Percentiles rank a stretch among this genome's conserved stretches.
phyloP scores from a whole-genome alignment of 768 basidiomycete genomes.

The Tylopilus sp. region DNA sequence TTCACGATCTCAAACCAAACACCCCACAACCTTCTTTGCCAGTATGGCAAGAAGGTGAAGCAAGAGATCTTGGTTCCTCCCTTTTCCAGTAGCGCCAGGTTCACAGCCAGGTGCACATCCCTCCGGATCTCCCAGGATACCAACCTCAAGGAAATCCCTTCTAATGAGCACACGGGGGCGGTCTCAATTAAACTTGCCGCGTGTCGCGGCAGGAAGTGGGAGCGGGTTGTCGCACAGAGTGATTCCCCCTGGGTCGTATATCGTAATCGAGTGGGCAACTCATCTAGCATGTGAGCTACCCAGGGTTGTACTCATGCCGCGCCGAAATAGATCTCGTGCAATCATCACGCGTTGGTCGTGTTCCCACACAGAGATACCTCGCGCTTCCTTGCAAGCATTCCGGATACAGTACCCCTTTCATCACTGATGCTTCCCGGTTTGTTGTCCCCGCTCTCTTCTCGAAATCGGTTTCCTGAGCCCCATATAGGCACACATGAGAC shows the following conservation, averaged over 20 bases:
- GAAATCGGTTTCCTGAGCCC: background rate
- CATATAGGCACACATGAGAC: slow-evolving; percentile 14
- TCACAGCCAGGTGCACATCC: slow-evolving; percentile 16
- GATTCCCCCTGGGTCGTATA: slow-evolving; percentile 60
- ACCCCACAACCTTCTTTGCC: slow-evolving; percentile 22
- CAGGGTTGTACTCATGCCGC: slow-evolving; percentile 5
- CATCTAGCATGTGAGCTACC: background rate
- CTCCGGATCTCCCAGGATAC: slow-evolving; percentile 16
- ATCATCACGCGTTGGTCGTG: slow-evolving; percentile 48
- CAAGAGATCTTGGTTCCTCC: slow-evolving; percentile 19
- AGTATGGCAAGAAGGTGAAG: slow-evolving; percentile 1
- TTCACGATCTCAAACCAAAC: slow-evolving; percentile 39
- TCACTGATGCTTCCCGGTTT: slow-evolving; percentile 76
- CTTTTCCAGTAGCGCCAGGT: slow-evolving; percentile 20
- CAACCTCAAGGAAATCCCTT: slow-evolving; percentile 20
- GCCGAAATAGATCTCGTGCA: slow-evolving; percentile 41
- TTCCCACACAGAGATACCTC: slow-evolving; percentile 57
- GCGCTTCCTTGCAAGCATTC: slow-evolving; percentile 58
- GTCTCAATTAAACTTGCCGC: slow-evolving; percentile 22
- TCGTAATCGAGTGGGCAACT: slow-evolving; percentile 46
- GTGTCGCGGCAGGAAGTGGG: slow-evolving; percentile 41
- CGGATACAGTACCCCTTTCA: slow-evolving; percentile 65
- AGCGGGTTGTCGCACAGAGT: slow-evolving; percentile 37
- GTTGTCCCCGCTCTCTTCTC: slow-evolving; percentile 37
- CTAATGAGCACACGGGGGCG: slow-evolving; percentile 4